Conservation (phyloP, 495 filamentous ascomycete genomes). For the Parathielavia appendiculata region DNA sequence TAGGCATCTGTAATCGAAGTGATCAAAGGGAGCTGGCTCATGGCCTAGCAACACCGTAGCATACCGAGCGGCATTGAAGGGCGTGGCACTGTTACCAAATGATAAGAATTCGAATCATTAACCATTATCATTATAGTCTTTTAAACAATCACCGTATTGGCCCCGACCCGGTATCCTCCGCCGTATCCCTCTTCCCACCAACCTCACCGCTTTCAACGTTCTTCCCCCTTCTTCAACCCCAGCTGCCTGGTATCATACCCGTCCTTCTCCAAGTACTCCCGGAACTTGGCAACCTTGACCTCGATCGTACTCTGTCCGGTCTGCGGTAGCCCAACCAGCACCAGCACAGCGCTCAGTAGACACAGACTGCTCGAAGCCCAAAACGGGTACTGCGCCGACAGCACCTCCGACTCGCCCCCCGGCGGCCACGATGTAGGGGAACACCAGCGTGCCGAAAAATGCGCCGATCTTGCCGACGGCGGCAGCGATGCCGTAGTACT, state of each 20-base stretch:
- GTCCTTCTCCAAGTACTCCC: slow-evolving; percentile 57
- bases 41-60: no score
- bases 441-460: slow-evolving; percentile 82
- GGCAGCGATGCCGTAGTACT: slow-evolving; percentile 88
- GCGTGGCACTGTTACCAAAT: no score
- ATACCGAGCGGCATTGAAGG: no score
- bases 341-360: slow-evolving; percentile 57
- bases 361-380: slow-evolving; percentile 63
- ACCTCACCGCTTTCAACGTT: slow-evolving; percentile 10
- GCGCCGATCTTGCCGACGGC: slow-evolving; percentile 83
- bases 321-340: slow-evolving; percentile 55
- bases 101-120: no score
- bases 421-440: slow-evolving; percentile 65
- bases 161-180: background rate
- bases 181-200: background rate
- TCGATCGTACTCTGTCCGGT: slow-evolving; percentile 73
- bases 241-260: slow-evolving; percentile 69
- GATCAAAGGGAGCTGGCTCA: no score
- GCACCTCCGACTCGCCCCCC: slow-evolving; percentile 46
- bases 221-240: slow-evolving; percentile 45
- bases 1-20: no score
- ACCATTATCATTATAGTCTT: no score
- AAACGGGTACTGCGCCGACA: slow-evolving; percentile 74
- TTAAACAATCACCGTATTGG: background rate
- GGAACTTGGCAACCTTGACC: slow-evolving; percentile 64